A percentile compares a stretch with the other conserved stretches of the same genome.
These are phyloP conservation scores for Cystofilobasidium ferigula DNA, from an alignment of 768 basidiomycete species.

Conservation along the genomic window DNA sequence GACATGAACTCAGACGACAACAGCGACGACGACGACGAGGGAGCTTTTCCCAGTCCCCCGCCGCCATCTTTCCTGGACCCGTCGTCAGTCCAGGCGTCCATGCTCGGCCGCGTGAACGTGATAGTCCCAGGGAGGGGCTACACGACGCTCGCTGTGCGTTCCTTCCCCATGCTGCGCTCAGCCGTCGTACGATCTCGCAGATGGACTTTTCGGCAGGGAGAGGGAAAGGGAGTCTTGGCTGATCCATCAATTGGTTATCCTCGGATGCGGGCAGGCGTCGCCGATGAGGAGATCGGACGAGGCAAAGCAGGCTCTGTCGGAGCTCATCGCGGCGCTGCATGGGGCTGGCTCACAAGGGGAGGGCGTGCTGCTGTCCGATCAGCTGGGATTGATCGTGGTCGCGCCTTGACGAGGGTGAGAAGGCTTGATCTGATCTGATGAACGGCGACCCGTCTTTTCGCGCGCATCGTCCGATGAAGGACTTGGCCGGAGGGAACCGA, in stretches of 20 bases:
- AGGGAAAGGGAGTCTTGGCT: not conserved
- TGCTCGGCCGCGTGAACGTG: slow-evolving; percentile 22
- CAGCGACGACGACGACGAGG: slow-evolving; percentile 27
- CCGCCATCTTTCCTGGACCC: slow-evolving; percentile 38
- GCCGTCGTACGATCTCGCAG: too few relatives aligned
- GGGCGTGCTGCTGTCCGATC: not conserved
- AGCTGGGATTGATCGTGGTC: not conserved
- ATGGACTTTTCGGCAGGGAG: too few relatives aligned
- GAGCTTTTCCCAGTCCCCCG: slow-evolving; percentile 27
- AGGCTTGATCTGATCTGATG: not conserved
- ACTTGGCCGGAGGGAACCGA: too few relatives aligned
- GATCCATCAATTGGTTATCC: slow-evolving; percentile 20
- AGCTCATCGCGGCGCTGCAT: slow-evolving; percentile 28
- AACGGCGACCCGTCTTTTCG: too few relatives aligned
- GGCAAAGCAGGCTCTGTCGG: slow-evolving; percentile 18
- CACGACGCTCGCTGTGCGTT: slow-evolving; percentile 26
- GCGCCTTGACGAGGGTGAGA: not conserved
- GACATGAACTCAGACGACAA: slow-evolving; percentile 30
- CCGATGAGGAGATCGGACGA: not conserved
- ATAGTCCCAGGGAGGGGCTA: slow-evolving; percentile 24
- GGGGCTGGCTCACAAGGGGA: not conserved
- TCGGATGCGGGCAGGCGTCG: slow-evolving; percentile 22
- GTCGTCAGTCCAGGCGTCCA: slow-evolving; percentile 23
- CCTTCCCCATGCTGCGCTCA: too few relatives aligned
- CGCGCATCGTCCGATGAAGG: too few relatives aligned